These are phyloP conservation scores for Gossypium sturtianum DNA, from an alignment of 345 rosid genomes.

Conservation along the genomic window DNA sequence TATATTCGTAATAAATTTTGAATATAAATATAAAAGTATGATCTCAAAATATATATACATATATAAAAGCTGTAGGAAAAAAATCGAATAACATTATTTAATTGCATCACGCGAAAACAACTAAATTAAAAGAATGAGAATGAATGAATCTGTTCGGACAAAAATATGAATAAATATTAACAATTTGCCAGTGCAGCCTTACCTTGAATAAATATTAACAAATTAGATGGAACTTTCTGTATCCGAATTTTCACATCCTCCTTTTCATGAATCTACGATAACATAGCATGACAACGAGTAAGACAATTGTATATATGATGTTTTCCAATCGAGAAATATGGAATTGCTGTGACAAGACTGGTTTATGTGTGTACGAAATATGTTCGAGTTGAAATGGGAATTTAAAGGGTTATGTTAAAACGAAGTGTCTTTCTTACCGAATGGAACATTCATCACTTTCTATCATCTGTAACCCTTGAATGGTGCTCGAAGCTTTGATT, in stretches of 20 bases:
- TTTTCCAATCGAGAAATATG: background rate
- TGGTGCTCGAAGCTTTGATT: background rate
- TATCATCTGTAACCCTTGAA: background rate
- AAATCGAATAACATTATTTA: background rate
- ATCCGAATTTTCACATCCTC: background rate
- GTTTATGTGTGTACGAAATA: background rate
- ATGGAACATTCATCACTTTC: constrained; percentile 1
- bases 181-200: background rate
- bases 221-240: background rate
- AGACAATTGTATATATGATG: background rate
- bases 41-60: too few relatives aligned
- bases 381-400: background rate
- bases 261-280: constrained; percentile 2
- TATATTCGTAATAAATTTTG: too few relatives aligned
- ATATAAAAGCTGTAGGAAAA: too few relatives aligned
- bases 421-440: background rate
- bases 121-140: background rate
- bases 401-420: background rate
- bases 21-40: too few relatives aligned
- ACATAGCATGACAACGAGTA: background rate
- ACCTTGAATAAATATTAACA: background rate
- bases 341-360: background rate
- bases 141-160: background rate
- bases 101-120: background rate
- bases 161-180: background rate